Evolutionary conservation across 164 flowering plant genomes (phyloP), one percentile per base, ranked within the genome.

Genomic region (Platanus orientalis): DNA sequence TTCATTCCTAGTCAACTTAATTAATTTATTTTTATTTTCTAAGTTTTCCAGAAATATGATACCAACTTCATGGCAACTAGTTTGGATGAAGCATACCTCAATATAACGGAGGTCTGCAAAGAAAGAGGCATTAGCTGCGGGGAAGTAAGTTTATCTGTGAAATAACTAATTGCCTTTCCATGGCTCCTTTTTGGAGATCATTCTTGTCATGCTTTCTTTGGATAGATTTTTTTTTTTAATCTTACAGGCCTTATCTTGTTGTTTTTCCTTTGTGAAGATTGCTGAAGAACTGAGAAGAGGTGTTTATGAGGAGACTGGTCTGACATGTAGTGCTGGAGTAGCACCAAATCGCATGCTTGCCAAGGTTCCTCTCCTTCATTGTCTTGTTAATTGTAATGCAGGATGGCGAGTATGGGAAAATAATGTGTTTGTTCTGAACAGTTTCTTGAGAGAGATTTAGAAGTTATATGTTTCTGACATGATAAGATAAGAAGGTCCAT

Each of bases 311-410:
- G 93, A 70, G 73, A 86, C 96, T 59, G 96, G 97, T 77, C 88
- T 94, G 57, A 91, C 99, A 45, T 94, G 99, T 72, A 94, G 99
- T 81, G 97, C 96, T 64, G 99, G 99, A 64, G 92, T 94, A 24
- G 99, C 83, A 26, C 92, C 99, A 66, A 94, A 94, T 66, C 89
- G 93, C 65, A 70, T 94, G 73, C 96, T 94, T 78, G 97, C 97
- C 54, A 94, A 94, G 97, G 99, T 91, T 61, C n/a, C 54, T 49
- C 23, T 42, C 7, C 14, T 26, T 51, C 14, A 44, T 54, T 54
- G 24, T n/a, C 30, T 45, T 20, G 6, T 36, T 61, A 29, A 30
- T 47, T 62, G 32, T 19, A 45, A 12, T 14, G 16, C 39, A 34
- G 39, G 39, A 34, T 45, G 19, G 16, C 16, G 19, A 13, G 20